phyloP scores from a whole-genome alignment of 129 eudicot species.

The Deinandra increscens region DNA sequence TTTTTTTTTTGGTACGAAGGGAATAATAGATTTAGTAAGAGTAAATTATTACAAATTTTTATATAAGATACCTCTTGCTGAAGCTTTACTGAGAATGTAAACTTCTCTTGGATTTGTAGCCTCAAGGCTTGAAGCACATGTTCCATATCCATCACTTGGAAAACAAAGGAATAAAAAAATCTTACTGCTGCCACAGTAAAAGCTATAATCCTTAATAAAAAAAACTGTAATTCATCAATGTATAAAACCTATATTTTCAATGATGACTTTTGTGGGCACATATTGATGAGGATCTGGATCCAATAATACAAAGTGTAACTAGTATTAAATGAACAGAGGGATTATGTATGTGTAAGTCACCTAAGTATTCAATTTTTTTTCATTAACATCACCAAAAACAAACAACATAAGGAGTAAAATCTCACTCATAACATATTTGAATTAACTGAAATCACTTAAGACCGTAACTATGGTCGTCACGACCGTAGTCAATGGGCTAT shows the following conservation, averaged over 20 bases:
- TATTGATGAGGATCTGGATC: background rate
- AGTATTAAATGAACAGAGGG: background rate
- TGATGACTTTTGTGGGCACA: background rate
- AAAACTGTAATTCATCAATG: slow-evolving; percentile 2
- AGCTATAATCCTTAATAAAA: slow-evolving; percentile 5
- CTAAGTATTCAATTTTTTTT: background rate
- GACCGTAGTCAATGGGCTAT: too few species aligned
- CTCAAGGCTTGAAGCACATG: slow-evolving; percentile 90
- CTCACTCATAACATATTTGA: too few species aligned
- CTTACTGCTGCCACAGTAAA: background rate
- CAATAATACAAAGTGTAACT: slow-evolving; percentile 1
- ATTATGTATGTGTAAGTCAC: background rate
- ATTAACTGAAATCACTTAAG: too few species aligned
- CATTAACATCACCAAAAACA: too few species aligned
- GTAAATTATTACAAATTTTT: too few species aligned
- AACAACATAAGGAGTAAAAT: too few species aligned
- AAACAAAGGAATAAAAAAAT: slow-evolving; percentile 13
- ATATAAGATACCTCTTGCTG: too few species aligned
- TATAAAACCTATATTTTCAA: too few species aligned
- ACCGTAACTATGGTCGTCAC: too few species aligned
- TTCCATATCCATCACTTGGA: slow-evolving; percentile 94
- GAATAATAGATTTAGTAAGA: too few species aligned
- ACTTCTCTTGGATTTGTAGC: slow-evolving; percentile 66
- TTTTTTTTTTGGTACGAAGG: too few species aligned
- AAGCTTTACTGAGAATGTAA: too few species aligned